phyloP scores from a whole-genome alignment of 2,329 filamentous ascomycete genomes.

The Calonectria multiphialidica region DNA sequence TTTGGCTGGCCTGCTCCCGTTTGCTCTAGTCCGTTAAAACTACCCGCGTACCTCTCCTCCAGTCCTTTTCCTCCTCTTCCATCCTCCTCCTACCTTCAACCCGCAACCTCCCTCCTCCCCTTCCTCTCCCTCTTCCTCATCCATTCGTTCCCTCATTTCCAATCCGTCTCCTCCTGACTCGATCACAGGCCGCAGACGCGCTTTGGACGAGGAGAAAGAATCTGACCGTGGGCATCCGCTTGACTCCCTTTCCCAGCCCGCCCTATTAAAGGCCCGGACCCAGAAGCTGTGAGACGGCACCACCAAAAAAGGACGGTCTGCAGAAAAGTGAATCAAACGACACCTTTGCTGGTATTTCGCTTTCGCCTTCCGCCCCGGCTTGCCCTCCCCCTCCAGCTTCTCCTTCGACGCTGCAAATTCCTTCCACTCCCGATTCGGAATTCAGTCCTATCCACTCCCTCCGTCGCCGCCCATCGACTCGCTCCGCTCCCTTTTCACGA shows the following conservation, averaged over 20 bases:
- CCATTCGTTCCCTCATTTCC: slow-evolving; percentile 67
- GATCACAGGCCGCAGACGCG: slow-evolving; percentile 50
- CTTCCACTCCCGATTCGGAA: slow-evolving; percentile 58
- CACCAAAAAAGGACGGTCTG: slow-evolving; percentile 39
- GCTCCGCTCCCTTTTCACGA: slow-evolving; percentile 44
- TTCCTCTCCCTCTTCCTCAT: slow-evolving; percentile 56
- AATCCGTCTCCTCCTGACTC: slow-evolving; percentile 62
- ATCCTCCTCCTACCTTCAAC: slow-evolving; percentile 66
- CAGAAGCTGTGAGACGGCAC: slow-evolving; percentile 43
- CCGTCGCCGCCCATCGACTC: slow-evolving; percentile 39
- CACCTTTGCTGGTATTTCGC: slow-evolving; percentile 56
- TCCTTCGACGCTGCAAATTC: slow-evolving; percentile 51
- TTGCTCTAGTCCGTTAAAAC: slow-evolving; percentile 49
- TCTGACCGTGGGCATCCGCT: slow-evolving; percentile 39
- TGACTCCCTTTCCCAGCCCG: slow-evolving; percentile 37
- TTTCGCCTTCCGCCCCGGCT: slow-evolving; percentile 38
- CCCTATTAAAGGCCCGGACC: slow-evolving; percentile 45
- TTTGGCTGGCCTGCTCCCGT: not conserved
- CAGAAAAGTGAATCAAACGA: slow-evolving; percentile 48
- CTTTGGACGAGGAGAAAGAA: slow-evolving; percentile 53
- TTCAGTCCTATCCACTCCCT: slow-evolving; percentile 47
- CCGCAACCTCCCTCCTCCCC: slow-evolving; percentile 54
- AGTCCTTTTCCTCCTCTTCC: slow-evolving; percentile 67
- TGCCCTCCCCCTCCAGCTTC: slow-evolving; percentile 34
- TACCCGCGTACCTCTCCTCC: slow-evolving; percentile 58